Conservation (phyloP, 129 eudicot species). For the Deinandra increscens region DNA sequence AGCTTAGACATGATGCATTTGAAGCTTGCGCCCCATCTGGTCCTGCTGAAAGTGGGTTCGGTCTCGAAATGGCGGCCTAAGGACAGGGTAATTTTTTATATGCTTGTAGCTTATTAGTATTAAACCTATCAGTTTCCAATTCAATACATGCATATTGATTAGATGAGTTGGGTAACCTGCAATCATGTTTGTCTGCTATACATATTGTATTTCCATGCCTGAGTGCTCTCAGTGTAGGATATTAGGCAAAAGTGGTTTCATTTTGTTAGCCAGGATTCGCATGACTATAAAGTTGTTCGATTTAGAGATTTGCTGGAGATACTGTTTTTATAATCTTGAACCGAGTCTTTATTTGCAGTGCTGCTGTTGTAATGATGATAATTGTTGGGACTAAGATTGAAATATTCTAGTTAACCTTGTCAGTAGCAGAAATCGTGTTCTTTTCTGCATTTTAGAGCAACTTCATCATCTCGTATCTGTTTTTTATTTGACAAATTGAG, state of each 20-base stretch:
- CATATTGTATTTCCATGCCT: too few species aligned
- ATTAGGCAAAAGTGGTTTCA: background rate
- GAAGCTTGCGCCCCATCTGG: slow-evolving; percentile 71
- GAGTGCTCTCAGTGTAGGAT: too few species aligned
- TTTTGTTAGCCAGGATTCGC: slow-evolving; percentile 18
- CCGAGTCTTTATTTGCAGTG: too few species aligned
- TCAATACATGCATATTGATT: slow-evolving; percentile 15
- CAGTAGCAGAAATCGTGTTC: background rate
- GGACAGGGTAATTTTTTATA: slow-evolving; percentile 62
- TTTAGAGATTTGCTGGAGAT: slow-evolving; percentile 17
- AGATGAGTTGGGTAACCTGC: slow-evolving; percentile 12
- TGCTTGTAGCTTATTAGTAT: slow-evolving; percentile 2
- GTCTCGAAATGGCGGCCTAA: slow-evolving; percentile 93
- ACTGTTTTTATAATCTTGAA: too few species aligned
- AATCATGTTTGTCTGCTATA: slow-evolving; percentile 15
- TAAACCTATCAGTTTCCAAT: slow-evolving; percentile 3
- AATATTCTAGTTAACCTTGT: background rate
- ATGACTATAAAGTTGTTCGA: slow-evolving; percentile 13
- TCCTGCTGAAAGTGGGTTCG: slow-evolving; percentile 71
- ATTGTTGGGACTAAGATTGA: too few species aligned
- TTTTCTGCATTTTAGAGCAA: slow-evolving; percentile 11
- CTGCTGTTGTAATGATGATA: too few species aligned
- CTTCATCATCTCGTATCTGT: background rate
- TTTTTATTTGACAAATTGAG: background rate
- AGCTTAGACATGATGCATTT: slow-evolving; percentile 80